phyloP scores from a whole-genome alignment of 805 yeast genomes.

The Ogataea populi-albae region DNA sequence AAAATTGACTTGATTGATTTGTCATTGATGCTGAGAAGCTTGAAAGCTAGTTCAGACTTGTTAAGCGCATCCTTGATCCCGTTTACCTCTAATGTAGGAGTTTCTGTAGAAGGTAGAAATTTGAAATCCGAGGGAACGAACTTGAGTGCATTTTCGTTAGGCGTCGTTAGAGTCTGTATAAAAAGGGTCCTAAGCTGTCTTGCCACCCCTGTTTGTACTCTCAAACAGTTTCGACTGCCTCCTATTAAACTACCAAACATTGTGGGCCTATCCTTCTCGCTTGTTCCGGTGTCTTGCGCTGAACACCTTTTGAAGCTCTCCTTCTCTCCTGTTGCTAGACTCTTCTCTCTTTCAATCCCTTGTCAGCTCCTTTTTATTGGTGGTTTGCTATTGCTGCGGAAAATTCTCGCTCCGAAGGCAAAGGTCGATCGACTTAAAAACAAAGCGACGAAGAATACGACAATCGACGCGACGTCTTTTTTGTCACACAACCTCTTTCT shows the following conservation, averaged over 20 bases:
- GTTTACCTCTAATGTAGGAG: slow-evolving; percentile 63
- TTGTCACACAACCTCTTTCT: slow-evolving; percentile 1
- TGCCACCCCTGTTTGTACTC: slow-evolving; percentile 24
- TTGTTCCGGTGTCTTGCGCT: too few relatives aligned
- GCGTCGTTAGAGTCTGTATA: slow-evolving; percentile 83
- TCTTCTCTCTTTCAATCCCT: too few relatives aligned
- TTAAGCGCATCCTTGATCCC: slow-evolving; percentile 68
- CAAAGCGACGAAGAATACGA: slow-evolving; percentile 60
- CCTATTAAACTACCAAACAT: too few relatives aligned
- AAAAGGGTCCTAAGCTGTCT: slow-evolving; percentile 37
- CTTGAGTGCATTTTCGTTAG: slow-evolving; percentile 82
- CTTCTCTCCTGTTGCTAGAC: too few relatives aligned
- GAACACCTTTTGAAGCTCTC: too few relatives aligned
- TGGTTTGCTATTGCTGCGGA: too few relatives aligned
- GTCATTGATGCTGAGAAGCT: slow-evolving; percentile 68
- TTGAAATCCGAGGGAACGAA: slow-evolving; percentile 67
- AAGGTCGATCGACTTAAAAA: too few relatives aligned
- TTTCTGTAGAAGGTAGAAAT: slow-evolving; percentile 57
- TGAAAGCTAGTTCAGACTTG: slow-evolving; percentile 73
- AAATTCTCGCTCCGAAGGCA: too few relatives aligned
- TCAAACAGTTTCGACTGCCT: slow-evolving; percentile 28
- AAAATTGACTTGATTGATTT: slow-evolving; percentile 62
- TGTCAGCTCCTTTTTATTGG: too few relatives aligned
- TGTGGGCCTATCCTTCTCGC: too few relatives aligned
- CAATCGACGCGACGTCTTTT: slow-evolving; percentile 30